These are phyloP conservation scores for Penicillium nordicum DNA, from an alignment of 2,329 filamentous ascomycete genomes.

Conservation along the genomic window DNA sequence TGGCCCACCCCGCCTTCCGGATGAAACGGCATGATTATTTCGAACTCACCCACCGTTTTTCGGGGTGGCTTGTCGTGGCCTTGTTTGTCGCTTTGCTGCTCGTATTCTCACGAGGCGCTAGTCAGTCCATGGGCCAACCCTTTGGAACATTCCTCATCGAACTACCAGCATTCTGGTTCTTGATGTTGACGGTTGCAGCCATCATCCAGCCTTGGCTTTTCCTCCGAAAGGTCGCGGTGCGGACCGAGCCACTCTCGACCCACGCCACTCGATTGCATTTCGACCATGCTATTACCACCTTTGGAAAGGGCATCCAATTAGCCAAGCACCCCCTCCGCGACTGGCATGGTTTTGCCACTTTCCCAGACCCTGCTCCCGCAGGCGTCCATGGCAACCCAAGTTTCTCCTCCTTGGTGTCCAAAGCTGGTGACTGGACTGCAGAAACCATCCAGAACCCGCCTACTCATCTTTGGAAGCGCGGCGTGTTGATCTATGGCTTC, in stretches of 20 bases:
- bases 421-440: constrained; percentile 72
- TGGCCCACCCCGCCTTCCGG: constrained; percentile 64
- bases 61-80: constrained; percentile 64
- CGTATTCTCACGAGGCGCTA: constrained; percentile 50
- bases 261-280: constrained; percentile 73
- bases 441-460: constrained; percentile 61
- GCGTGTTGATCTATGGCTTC: constrained; percentile 64
- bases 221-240: constrained; percentile 65
- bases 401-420: constrained; percentile 68
- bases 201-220: constrained; percentile 71
- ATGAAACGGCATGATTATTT: constrained; percentile 64
- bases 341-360: constrained; percentile 74
- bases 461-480: constrained; percentile 63
- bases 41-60: constrained; percentile 68
- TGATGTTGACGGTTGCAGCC: constrained; percentile 61
- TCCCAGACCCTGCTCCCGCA: constrained; percentile 52
- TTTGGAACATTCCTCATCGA: constrained; percentile 42
- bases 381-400: constrained; percentile 40
- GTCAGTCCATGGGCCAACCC: constrained; percentile 31
- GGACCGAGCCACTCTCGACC: constrained; percentile 63
- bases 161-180: constrained; percentile 63
- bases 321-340: constrained; percentile 63
- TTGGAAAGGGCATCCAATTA: constrained; percentile 58
- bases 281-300: constrained; percentile 58
- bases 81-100: constrained; percentile 65